Evolutionary conservation across 306 rosid genomes (phyloP).

Genomic region (Chamaecrista fasciculata): DNA sequence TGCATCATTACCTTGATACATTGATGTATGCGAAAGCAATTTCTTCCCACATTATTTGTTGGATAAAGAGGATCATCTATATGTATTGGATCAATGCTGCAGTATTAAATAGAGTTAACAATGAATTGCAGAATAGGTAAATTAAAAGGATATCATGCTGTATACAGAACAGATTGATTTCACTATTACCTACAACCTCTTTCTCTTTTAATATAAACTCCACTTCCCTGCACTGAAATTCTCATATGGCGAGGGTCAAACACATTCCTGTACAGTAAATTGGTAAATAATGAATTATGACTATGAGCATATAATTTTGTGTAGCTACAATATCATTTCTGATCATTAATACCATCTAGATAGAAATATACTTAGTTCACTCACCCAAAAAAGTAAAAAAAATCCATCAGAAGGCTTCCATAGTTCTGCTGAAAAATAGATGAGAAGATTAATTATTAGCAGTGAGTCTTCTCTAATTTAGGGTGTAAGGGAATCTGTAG

Average conservation of each 20-base stretch:
- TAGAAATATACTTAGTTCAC: slow-evolving; percentile 28
- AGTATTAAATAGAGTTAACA: slow-evolving; percentile 28
- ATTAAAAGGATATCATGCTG: slow-evolving; percentile 1
- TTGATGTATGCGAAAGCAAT: slow-evolving; percentile 95
- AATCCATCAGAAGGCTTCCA: slow-evolving; percentile 89
- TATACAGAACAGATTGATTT: slow-evolving; percentile 16
- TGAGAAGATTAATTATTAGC: slow-evolving; percentile 23
- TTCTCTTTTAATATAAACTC: slow-evolving; percentile 86
- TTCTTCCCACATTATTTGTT: slow-evolving; percentile 86
- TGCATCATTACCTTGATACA: slow-evolving; percentile 75
- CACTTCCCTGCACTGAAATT: slow-evolving; percentile 89
- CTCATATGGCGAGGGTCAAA: slow-evolving; percentile 97
- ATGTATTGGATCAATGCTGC: slow-evolving; percentile 94
- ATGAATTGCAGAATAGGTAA: slow-evolving; percentile 14
- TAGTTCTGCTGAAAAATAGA: slow-evolving; percentile 62
- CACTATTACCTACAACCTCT: slow-evolving; percentile 84
- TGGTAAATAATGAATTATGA: not conserved
- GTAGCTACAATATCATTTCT: slow-evolving; percentile 7
- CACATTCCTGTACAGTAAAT: slow-evolving; percentile 60
- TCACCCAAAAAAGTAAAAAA: slow-evolving; percentile 93
- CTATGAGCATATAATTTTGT: not conserved
- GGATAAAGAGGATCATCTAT: slow-evolving; percentile 93
- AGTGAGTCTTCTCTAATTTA: not conserved
- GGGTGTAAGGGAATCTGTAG: too few relatives aligned
- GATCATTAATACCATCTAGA: slow-evolving; percentile 22